Evolutionary conservation across 768 basidiomycete species (phyloP), one percentile per base, ranked within the genome.

Genomic region (Russula ochroleuca): DNA sequence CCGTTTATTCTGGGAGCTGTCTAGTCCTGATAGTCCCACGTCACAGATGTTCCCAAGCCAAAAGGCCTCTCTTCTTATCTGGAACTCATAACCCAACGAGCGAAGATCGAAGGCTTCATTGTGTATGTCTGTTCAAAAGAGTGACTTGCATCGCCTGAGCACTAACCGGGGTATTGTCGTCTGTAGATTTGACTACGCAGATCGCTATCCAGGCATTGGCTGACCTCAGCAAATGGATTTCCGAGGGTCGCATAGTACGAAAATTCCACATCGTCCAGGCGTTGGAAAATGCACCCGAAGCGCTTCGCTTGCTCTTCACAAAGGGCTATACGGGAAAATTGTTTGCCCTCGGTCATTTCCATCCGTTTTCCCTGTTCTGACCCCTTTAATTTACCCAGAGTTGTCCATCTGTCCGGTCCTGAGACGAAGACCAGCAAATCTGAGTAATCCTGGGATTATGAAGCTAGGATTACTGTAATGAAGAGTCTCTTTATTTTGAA

Each of bases 291-390:
- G 88, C 89, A 17, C 88, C 90, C 1, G 76, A 77, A 21, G 81
- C 87, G n/a, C 74, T 93, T 48, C 83, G 80, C 0, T 72, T 91
- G 77, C 75, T 95, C 13, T 94, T 85, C 75, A 81, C 75, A 14
- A 92, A 92, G 31, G 86, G 78, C 2, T 94, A 94, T 70, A 86
- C 81, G 0, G 92, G 92, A 45, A 93, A 94, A 76, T 71, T 94
- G 80, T 79, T 66, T 21, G 78, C 10, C n/a, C 9, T 23, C 10
- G 33, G 31, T 14, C 31, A 45, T 49, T 14, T 28, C 28, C 1
- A 35, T 3, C 54, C 50, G 31, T n/a, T 23, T 17, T 52, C 15
- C 25, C 15, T 56, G n/a, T 10, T 31, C 62, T 64, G 37, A 64
- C 35, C n/a, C 25, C 7, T 25, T 55, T 23, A 25, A 21, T 50